phyloP scores from a whole-genome alignment of 352 stramenopile species.

The Phytophthora lateralis region DNA sequence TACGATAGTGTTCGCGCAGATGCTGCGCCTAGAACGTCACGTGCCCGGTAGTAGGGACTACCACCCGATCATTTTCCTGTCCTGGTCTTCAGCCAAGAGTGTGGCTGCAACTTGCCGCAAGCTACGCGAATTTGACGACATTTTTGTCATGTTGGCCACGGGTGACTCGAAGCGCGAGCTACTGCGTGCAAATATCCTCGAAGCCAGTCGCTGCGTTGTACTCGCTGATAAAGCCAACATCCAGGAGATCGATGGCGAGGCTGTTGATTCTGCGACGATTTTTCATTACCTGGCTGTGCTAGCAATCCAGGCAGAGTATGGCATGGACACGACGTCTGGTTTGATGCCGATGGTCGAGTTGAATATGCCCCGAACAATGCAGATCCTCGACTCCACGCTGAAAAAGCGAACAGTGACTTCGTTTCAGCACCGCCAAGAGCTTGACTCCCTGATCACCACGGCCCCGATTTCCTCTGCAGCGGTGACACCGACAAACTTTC shows the following conservation, averaged over 20 bases:
- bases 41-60: constrained; percentile 42
- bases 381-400: constrained; percentile 70
- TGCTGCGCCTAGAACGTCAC: constrained; percentile 54
- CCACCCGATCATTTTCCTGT: constrained; percentile 65
- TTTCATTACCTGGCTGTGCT: constrained; percentile 72
- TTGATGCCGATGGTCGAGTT: constrained; percentile 69
- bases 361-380: constrained; percentile 66
- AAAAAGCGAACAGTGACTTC: constrained; percentile 53
- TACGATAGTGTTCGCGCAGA: constrained; percentile 55
- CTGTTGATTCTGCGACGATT: constrained; percentile 64
- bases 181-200: constrained; percentile 61
- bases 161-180: constrained; percentile 61
- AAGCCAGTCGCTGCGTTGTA: constrained; percentile 57
- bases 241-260: constrained; percentile 59
- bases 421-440: constrained; percentile 39
- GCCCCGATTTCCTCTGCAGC: constrained; percentile 9
- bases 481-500: constrained; percentile 2
- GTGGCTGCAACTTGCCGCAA: constrained; percentile 22
- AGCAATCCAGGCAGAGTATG: constrained; percentile 62
- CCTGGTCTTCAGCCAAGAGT: constrained; percentile 48
- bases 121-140: constrained; percentile 53
- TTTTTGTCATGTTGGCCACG: constrained; percentile 61
- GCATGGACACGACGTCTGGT: constrained; percentile 44
- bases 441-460: constrained; percentile 32
- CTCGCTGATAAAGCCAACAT: constrained; percentile 64